phyloP scores from a whole-genome alignment of 257 asterid species.

The Solanum bulbocastanum region DNA sequence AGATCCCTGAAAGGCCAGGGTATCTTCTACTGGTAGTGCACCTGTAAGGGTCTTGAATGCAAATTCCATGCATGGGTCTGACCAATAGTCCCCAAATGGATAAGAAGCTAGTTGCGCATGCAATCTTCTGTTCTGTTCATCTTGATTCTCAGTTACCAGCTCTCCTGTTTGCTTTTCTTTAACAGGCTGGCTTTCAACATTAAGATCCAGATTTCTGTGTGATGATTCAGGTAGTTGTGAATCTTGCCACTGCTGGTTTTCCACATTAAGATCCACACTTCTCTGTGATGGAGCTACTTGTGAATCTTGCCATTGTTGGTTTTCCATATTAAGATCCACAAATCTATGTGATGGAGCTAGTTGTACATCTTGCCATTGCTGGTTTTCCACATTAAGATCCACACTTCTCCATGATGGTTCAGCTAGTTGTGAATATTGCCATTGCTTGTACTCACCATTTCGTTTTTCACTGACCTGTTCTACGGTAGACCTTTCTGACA shows the following conservation, averaged over 20 bases:
- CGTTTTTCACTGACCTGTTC: neutral
- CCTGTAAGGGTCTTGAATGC: conserved; percentile 44
- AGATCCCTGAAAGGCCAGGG: conserved; percentile 1
- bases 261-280: neutral
- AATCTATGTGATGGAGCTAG: neutral
- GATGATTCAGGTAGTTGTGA: neutral
- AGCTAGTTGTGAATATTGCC: neutral
- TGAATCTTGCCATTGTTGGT: neutral
- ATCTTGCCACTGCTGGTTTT: neutral
- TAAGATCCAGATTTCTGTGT: neutral
- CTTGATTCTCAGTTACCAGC: conserved; percentile 7
- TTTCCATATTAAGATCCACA: neutral
- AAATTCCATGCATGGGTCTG: conserved; percentile 37
- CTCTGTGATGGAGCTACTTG: neutral
- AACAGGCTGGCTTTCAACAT: neutral
- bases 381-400: neutral
- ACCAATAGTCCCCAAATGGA: conserved; percentile 21
- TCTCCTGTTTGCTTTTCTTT: neutral
- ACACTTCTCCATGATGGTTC: neutral
- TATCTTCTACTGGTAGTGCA: conserved; percentile 24
- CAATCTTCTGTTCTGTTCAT: conserved; percentile 2
- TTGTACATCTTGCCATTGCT: neutral
- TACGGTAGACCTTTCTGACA: neutral
- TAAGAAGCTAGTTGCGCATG: conserved; percentile 1
- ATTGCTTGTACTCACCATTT: neutral